These are phyloP conservation scores for Phoma sp. DNA, from an alignment of 2,329 filamentous ascomycete species.

Conservation along the genomic window DNA sequence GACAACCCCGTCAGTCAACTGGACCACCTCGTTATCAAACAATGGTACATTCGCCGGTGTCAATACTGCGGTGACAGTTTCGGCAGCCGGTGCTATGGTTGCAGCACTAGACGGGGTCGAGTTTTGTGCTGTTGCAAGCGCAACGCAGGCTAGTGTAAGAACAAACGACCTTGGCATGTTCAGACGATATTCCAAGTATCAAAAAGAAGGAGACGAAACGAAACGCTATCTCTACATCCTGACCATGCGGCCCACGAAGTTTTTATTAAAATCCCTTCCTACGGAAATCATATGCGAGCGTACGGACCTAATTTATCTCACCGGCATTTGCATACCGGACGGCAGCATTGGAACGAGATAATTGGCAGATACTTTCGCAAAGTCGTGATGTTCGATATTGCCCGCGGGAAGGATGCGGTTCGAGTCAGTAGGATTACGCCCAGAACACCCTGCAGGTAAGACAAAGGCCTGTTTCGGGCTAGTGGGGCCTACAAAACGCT, in stretches of 20 bases:
- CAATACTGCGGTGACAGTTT: conserved; percentile 25
- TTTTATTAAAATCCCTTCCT: not conserved
- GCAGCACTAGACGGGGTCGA: conserved; percentile 22
- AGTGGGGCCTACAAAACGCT: not conserved
- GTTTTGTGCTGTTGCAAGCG: conserved; percentile 24
- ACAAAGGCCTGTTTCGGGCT: conserved; percentile 16
- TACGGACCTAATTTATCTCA: not conserved
- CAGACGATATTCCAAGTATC: not conserved
- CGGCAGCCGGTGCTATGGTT: conserved; percentile 33
- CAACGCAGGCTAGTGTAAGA: conserved; percentile 22
- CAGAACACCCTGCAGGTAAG: conserved; percentile 24
- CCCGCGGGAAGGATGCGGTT: conserved; percentile 22
- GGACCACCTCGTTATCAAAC: conserved; percentile 29
- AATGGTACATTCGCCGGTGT: conserved; percentile 30
- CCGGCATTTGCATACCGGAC: conserved; percentile 12
- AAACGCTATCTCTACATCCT: not conserved
- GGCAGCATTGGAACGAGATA: conserved; percentile 12
- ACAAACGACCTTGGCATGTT: conserved; percentile 26
- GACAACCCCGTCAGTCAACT: conserved; percentile 36
- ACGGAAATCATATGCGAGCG: not conserved
- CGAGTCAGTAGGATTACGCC: conserved; percentile 26
- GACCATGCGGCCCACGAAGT: not conserved
- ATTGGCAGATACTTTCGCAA: not conserved
- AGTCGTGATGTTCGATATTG: not conserved
- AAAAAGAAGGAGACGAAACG: conserved; percentile 2